Conservation (phyloP, 192 early-diverging fungal genomes). For the Backusella australiensis region DNA sequence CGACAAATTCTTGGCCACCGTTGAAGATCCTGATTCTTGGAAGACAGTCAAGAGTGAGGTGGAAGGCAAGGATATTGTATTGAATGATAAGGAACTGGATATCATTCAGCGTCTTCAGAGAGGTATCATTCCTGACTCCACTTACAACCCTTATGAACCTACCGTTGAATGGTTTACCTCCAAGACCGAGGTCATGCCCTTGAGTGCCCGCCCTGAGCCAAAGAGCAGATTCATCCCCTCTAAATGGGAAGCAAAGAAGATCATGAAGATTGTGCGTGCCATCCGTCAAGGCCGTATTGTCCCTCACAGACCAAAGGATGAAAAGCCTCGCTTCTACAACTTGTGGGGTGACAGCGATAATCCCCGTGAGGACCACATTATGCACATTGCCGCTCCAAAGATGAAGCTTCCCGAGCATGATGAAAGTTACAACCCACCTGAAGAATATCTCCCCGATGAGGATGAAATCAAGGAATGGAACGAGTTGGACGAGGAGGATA, state of each 20-base stretch:
- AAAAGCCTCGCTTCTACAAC: slow-evolving; percentile 78
- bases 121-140: slow-evolving; percentile 76
- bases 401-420: slow-evolving; percentile 84
- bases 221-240: slow-evolving; percentile 96
- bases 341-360: slow-evolving; percentile 80
- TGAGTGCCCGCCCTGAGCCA: slow-evolving; percentile 88
- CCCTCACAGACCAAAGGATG: slow-evolving; percentile 50
- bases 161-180: slow-evolving; percentile 96
- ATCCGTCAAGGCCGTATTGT: slow-evolving; percentile 88
- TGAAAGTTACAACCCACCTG: slow-evolving; percentile 97
- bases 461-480: slow-evolving; percentile 83
- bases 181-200: slow-evolving; percentile 75
- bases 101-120: slow-evolving; percentile 89
- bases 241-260: slow-evolving; percentile 89
- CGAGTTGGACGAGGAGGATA: slow-evolving; percentile 72
- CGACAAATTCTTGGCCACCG: slow-evolving; percentile 86
- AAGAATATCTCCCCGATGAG: slow-evolving; percentile 85
- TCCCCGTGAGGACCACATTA: slow-evolving; percentile 55
- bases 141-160: slow-evolving; percentile 89
- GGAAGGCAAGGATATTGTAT: slow-evolving; percentile 78
- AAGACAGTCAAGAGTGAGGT: slow-evolving; percentile 80
- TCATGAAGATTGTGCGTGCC: slow-evolving; percentile 97
- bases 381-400: slow-evolving; percentile 91
- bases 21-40: slow-evolving; percentile 95
- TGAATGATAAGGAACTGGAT: slow-evolving; percentile 89